phyloP scores from a whole-genome alignment of 257 asterid genomes.

The Anisodus tanguticus region DNA sequence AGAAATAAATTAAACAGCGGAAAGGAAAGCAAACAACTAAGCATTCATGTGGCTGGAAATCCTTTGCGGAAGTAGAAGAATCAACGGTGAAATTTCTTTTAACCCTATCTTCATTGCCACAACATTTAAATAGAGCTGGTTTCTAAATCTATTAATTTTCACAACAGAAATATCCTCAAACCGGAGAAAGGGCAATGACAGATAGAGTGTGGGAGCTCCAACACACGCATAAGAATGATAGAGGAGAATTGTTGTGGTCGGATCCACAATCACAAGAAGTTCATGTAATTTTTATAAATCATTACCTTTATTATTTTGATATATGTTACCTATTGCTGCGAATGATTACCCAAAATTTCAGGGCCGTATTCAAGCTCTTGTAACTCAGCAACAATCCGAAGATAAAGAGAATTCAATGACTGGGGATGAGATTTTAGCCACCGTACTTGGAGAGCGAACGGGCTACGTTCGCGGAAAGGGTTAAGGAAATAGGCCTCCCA shows the following conservation, averaged over 20 bases:
- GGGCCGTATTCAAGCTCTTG: neutral
- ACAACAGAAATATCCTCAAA: neutral
- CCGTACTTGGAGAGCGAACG: neutral
- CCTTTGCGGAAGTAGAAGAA: neutral
- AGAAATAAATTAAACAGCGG: neutral
- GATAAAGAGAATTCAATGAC: neutral
- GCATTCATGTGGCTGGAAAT: neutral
- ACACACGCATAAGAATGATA: neutral
- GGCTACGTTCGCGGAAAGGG: neutral
- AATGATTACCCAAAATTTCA: neutral
- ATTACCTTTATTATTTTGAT: neutral
- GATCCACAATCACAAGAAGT: neutral
- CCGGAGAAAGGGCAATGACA: neutral
- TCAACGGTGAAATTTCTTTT: neutral
- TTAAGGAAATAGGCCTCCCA: neutral
- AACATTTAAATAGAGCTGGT: neutral
- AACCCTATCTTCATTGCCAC: neutral
- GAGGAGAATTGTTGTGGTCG: neutral
- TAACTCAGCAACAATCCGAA: neutral
- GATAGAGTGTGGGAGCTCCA: neutral
- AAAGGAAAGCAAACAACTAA: neutral
- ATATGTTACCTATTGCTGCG: neutral
- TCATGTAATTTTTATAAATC: neutral
- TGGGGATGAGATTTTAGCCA: neutral
- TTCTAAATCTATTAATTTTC: neutral